Evolutionary conservation across 345 rosid species (phyloP), one percentile per base, ranked within the genome.

Genomic region (Hypericum perforatum): DNA sequence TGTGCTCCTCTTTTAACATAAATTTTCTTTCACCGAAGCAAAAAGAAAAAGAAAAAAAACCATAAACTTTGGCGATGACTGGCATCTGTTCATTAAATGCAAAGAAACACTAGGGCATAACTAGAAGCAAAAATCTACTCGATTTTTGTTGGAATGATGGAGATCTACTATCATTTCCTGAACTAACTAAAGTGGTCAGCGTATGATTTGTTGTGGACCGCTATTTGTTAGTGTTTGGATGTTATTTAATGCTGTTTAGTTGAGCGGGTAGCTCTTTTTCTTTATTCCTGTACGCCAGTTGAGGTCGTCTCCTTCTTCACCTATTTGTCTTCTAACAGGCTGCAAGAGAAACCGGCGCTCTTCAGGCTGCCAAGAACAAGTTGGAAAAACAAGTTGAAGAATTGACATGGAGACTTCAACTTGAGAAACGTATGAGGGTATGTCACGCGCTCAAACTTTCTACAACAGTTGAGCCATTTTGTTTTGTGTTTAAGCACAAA

Each of bases 321-420:
- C 29, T 38, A 16, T 60, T 57, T 69, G 38, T 52, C 44, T 63
- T 22, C 32, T 22, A 22, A 45, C 75, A 89, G 99, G 97, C 99
- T 67, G 99, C 99, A 14, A 82, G 80, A 70, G 94, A 92, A 80
- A 92, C 99, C 29, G 99, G 99, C 67, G 99, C 99, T 65, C 89
- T 92, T 62, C 97, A 92, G 72, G 99, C 91, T 57, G 99, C 99
- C 55, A 92, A 92, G 63, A 92, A 88, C 73, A 85, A 88, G 72
- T 74, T 89, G 70, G 97, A 92, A 76, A 92, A 89, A 78, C 94
- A 92, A 75, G 99, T 92, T 67, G 99, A 92, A 66, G 99, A 92
- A 58, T 73, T 92, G 61, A 92, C 99, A 55, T 92, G 97, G 99
- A 78, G 95, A 74, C 71, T 89, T 42, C 99, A 89, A 67, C 77